Evolutionary conservation across 352 stramenopile species (phyloP).

Genomic region (Phytophthora nicotianae): DNA sequence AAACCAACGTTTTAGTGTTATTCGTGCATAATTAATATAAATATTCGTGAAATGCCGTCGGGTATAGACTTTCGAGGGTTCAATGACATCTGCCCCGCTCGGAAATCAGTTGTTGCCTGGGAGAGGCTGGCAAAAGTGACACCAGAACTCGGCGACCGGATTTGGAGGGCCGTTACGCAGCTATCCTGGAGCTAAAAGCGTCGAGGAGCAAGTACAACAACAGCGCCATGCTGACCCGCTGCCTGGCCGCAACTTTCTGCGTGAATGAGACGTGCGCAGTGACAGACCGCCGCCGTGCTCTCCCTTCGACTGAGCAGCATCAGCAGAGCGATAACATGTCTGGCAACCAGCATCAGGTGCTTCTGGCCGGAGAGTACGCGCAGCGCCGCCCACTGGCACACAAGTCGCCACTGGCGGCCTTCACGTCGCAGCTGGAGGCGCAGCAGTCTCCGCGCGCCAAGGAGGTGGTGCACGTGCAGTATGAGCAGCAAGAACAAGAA

Average conservation of each 20-base stretch:
- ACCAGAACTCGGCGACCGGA: conserved; percentile 22
- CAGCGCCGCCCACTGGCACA: conserved; percentile 28
- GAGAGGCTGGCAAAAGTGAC: conserved; percentile 2
- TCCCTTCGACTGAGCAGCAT: conserved; percentile 18
- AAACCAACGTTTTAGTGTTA: no score
- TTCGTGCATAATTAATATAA: no score
- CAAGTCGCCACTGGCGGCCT: conserved; percentile 29
- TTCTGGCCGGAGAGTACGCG: conserved; percentile 45
- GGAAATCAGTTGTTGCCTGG: conserved; percentile 1
- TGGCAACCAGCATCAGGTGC: conserved; percentile 35
- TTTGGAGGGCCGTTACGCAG: conserved; percentile 37
- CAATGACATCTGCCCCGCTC: background rate
- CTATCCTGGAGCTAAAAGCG: conserved; percentile 36
- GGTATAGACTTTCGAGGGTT: background rate
- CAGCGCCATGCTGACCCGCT: conserved; percentile 35
- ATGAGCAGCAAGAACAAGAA: conserved; percentile 26
- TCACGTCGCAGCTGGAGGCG: conserved; percentile 34
- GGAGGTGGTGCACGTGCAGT: conserved; percentile 11
- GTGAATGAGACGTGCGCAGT: conserved; percentile 35
- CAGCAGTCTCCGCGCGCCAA: conserved; percentile 16
- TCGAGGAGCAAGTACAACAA: conserved; percentile 12
- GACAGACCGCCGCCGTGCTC: conserved; percentile 28
- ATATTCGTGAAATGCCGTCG: background rate
- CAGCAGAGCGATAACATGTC: conserved; percentile 24
- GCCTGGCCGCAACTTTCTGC: conserved; percentile 37